Evolutionary conservation across 83 land plant genomes (phyloP).

Genomic region (Isoetes engelmannii): DNA sequence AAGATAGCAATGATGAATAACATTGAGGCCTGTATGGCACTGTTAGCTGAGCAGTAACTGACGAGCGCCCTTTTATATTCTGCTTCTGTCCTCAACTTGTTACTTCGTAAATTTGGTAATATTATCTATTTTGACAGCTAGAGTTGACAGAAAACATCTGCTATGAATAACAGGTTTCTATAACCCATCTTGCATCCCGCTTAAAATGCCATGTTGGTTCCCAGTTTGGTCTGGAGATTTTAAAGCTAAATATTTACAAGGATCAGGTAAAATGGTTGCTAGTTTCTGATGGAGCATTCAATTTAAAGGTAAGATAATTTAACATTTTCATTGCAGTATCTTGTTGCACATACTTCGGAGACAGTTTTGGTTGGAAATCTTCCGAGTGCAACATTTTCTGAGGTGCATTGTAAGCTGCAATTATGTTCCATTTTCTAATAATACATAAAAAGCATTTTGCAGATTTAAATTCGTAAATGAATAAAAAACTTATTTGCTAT

Average conservation of each 20-base stretch:
- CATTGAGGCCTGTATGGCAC: too few species aligned
- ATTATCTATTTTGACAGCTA: too few species aligned
- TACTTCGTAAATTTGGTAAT: too few species aligned
- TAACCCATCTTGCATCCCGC: too few species aligned
- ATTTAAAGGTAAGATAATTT: background rate
- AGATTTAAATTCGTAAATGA: background rate
- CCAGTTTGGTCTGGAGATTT: conserved; percentile 26
- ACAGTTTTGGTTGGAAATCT: conserved; percentile 34
- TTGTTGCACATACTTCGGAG: conserved; percentile 33
- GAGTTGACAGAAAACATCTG: too few species aligned
- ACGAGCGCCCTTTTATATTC: too few species aligned
- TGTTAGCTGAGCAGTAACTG: too few species aligned
- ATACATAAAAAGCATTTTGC: background rate
- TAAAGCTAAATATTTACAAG: conserved; percentile 30
- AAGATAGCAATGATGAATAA: too few species aligned
- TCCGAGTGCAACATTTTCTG: conserved; percentile 31
- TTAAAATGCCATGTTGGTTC: background rate
- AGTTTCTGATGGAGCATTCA: too few species aligned
- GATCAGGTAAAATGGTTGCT: conserved; percentile 21
- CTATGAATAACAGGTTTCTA: too few species aligned
- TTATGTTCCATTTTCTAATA: background rate
- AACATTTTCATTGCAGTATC: conserved; percentile 19
- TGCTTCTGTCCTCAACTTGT: too few species aligned
- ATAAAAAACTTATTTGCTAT: background rate
- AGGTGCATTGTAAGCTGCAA: conserved; percentile 12